Conservation (phyloP, 306 rosid species). For the Oemleria cerasiformis region DNA sequence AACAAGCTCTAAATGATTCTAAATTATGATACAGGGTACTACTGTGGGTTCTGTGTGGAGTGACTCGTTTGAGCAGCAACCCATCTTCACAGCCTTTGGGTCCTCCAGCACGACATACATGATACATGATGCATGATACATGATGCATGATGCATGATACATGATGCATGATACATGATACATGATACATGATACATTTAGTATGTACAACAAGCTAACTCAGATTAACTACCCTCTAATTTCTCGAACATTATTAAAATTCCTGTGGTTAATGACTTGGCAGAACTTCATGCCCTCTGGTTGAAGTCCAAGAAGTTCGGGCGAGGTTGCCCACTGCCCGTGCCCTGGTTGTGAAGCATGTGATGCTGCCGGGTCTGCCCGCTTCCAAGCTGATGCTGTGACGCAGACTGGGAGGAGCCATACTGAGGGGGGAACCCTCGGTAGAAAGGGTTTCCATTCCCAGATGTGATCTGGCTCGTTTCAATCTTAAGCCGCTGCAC, state of each 20-base stretch:
- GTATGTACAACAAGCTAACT: conserved; percentile 51
- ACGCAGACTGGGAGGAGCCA: conserved; percentile 44
- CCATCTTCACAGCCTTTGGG: conserved; percentile 23
- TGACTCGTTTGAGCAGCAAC: conserved; percentile 20
- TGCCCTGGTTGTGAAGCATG: conserved; percentile 45
- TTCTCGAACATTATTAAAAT: conserved; percentile 19
- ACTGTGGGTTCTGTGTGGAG: neutral
- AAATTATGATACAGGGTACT: conserved; percentile 23
- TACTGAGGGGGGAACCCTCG: conserved; percentile 64
- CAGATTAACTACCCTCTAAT: conserved; percentile 35
- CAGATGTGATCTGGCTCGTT: conserved; percentile 39
- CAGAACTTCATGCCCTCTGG: conserved; percentile 25
- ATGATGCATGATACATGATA: conserved; percentile 25
- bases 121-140: conserved; percentile 9
- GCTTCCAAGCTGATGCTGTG: conserved; percentile 44
- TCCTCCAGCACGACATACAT: conserved; percentile 23
- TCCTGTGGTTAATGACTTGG: conserved; percentile 7
- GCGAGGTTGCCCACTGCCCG: conserved; percentile 36
- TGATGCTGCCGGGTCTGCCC: conserved; percentile 50
- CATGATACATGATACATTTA: conserved; percentile 5
- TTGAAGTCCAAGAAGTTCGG: conserved; percentile 58
- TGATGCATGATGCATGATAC: conserved; percentile 12
- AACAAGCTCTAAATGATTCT: neutral
- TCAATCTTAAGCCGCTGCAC: conserved; percentile 83
- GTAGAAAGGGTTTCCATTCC: conserved; percentile 51